These are phyloP conservation scores for Mucor racemosus DNA, from an alignment of 371 early-diverging fungal genomes.

Conservation along the genomic window DNA sequence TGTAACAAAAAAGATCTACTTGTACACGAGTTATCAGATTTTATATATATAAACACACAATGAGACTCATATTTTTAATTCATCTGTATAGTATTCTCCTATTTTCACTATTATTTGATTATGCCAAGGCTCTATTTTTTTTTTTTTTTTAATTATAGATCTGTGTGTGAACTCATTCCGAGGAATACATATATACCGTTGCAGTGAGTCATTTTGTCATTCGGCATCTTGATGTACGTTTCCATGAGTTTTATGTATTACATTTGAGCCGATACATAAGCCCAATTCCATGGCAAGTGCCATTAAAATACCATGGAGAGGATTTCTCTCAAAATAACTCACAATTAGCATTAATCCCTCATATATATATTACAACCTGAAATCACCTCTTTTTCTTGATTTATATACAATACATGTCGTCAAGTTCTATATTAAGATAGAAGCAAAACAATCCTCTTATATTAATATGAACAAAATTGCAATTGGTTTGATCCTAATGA, in stretches of 20 bases:
- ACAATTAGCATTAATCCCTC: slow-evolving; percentile 6
- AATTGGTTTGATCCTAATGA: background rate
- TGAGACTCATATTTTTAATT: slow-evolving; percentile 1
- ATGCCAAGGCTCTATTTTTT: background rate
- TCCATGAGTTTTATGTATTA: too few relatives aligned
- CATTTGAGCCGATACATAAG: background rate
- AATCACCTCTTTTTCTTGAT: slow-evolving; percentile 3
- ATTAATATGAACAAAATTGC: background rate
- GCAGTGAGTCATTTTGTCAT: background rate
- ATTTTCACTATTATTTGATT: background rate
- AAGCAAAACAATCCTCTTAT: background rate
- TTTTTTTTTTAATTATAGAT: background rate
- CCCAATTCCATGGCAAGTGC: background rate
- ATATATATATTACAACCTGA: background rate
- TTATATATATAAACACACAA: background rate
- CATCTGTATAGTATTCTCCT: background rate
- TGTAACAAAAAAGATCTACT: background rate
- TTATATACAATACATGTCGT: background rate
- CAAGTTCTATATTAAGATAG: background rate
- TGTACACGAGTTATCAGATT: background rate
- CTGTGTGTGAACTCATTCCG: background rate
- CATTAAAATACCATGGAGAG: background rate
- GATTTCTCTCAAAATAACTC: slow-evolving; percentile 2
- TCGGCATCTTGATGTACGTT: background rate
- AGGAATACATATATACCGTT: background rate